Percentiles rank a stretch among this genome's conserved stretches.
These are phyloP conservation scores for Trichocomaceae sp. DNA, from an alignment of 2,329 filamentous ascomycete genomes.

Conservation along the genomic window DNA sequence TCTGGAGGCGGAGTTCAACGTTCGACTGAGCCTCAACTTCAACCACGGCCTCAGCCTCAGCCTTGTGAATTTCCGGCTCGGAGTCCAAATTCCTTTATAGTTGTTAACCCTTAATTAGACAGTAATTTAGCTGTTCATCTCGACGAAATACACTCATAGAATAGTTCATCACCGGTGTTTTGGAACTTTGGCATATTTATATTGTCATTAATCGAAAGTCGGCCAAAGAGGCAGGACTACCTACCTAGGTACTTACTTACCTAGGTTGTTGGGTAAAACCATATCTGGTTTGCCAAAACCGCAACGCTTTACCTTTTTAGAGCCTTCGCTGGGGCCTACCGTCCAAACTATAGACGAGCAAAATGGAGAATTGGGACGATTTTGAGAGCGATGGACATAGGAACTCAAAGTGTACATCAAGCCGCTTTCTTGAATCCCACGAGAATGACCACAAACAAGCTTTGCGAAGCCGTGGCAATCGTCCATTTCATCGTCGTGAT, in stretches of 20 bases:
- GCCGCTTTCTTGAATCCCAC: background rate
- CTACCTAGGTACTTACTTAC: background rate
- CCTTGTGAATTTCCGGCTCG: background rate
- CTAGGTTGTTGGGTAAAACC: no score
- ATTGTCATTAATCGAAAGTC: background rate
- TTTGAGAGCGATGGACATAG: background rate
- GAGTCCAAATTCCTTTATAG: background rate
- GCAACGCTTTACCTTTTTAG: background rate
- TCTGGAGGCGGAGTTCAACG: background rate
- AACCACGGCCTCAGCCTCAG: background rate
- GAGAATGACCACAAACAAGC: background rate
- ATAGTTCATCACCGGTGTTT: background rate
- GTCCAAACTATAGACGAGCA: background rate
- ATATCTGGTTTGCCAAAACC: background rate
- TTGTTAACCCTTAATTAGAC: background rate
- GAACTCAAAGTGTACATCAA: background rate
- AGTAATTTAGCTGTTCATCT: background rate
- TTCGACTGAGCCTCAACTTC: background rate
- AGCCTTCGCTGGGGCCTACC: background rate
- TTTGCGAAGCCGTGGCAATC: background rate
- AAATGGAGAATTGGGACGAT: background rate
- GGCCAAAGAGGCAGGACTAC: background rate
- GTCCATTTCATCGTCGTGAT: background rate
- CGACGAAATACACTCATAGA: background rate
- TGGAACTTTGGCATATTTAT: background rate